These are phyloP conservation scores for Claviceps digitariae DNA, from an alignment of 2,329 filamentous ascomycete species.

Conservation along the genomic window DNA sequence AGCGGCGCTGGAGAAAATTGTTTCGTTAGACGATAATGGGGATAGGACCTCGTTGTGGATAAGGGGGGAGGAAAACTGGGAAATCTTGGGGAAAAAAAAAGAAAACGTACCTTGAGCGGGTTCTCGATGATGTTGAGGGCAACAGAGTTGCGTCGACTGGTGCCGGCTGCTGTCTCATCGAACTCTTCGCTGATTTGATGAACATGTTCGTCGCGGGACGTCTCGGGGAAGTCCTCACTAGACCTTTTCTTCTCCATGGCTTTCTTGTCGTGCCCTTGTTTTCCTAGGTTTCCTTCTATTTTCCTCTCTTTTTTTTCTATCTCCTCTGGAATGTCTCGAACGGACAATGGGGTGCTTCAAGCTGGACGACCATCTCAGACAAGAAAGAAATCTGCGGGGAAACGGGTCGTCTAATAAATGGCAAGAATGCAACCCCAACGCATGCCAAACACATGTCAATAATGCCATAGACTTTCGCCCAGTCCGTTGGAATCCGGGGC, in stretches of 20 bases:
- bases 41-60: not conserved
- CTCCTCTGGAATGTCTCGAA: not conserved
- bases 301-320: not conserved
- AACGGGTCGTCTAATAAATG: not conserved
- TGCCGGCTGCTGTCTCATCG: not conserved
- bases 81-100: not conserved
- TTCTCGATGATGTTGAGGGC: constrained; percentile 21
- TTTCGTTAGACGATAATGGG: not conserved
- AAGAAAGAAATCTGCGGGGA: not conserved
- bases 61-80: too few species aligned
- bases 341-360: not conserved
- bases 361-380: not conserved
- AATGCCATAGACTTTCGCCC: not conserved
- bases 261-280: not conserved
- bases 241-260: constrained; percentile 8
- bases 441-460: not conserved
- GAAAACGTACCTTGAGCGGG: constrained; percentile 15
- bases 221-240: constrained; percentile 1
- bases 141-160: constrained; percentile 11
- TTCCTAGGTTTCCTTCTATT: not conserved
- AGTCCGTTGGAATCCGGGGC: not conserved
- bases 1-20: constrained; percentile 12
- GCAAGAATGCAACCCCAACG: not conserved
- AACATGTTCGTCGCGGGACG: constrained; percentile 6
- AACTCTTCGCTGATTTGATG: not conserved